Base-by-base conservation (phyloP, 352 stramenopile genomes). In the Phytophthora brassicae region DNA sequence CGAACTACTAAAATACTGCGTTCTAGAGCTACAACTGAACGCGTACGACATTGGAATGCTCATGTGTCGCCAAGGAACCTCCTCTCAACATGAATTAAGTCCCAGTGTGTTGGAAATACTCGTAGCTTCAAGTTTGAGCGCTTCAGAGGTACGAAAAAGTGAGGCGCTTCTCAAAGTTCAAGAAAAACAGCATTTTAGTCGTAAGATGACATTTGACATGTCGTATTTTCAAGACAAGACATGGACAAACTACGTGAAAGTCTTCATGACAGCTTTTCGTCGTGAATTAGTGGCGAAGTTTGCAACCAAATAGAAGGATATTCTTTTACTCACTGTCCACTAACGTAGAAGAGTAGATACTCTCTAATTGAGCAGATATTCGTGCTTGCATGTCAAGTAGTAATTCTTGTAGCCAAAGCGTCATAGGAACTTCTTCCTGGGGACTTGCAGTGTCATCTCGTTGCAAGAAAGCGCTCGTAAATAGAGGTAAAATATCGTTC, bases 361-460 rank as follows among this genome's bases (percentile, higher is more conserved):
- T 62, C 39, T 71, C 57, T 22, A 94, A 73, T 56, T 93, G 82
- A 56, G 60, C 64, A 33, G 84, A 68, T 44, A 95, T 86, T 48
- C 74, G 80, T 23, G 57, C 59, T 72, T 93, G 83, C 82, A 94
- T 92, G 23, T 86, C 77, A 17, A 77, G 58, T 24, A 94, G 61
- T 41, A 94, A 39, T 4, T 75, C 70, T 51, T 81, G 71, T 29
- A 94, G 44, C 86, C 82, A 94, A 13, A 56, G 57, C 45, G 35
- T 66, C 57, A 69, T 69, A 2, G 45, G 77, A 41, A 89, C 64
- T 31, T 56, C 28, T 11, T 46, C 53, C 31, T 60, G n/a, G 22
- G 51, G 55, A 6, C 72, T 74, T 7, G 63, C 52, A 33, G 73
- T 39, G 2, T 72, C 63, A 33, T 81, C 70, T 29, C 49, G 29